Evolutionary conservation across 2,329 filamentous ascomycete species (phyloP), one percentile per base, ranked within the genome.

Genomic region (Thelonectria rubi): DNA sequence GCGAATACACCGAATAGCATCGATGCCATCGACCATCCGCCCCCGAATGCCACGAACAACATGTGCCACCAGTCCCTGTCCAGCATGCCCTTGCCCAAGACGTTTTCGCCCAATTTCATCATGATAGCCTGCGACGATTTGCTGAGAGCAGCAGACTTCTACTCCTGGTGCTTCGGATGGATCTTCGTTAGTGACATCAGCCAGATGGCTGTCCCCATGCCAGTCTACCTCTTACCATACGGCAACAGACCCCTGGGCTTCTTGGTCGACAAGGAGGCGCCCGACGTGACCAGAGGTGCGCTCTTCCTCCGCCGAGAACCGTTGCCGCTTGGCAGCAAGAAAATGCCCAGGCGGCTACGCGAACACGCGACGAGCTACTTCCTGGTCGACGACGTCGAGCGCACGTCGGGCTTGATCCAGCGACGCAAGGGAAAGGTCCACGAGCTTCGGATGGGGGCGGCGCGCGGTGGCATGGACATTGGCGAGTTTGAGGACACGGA

Each of bases 401-500:
- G 50, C 24, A 65, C 61, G 48, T 69, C 69, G 42, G 65, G 65
- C 48, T 60, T 66, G 59, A 64, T 71, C 43, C 67, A 71, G 37
- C 34, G 50, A 11, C 63, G 66, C 50, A 42, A 51, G 12, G 69
- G 69, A 14, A 52, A 67, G 51, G 60, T 71, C 54, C 69, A 67
- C 55, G 63, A 63, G 9, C 21, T 71, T 39, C 64, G 69, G 24
- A 70, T 68, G 34, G 69, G 69, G 7, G 62, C 71, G 56, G 66
- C 67, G 56, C 58, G 62, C 32, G 66, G 68, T 42, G 66, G 69
- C 26, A 66, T 71, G 69, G 69, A 71, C 47, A 65, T 71, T 57
- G 64, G 67, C 34, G 66, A 70, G 64, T 71, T 71, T 50, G 58
- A 72, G 39, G 69, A 71, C 24, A 55, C 69, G n/a, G 69, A 71